Percentiles rank a stretch among this genome's conserved stretches.
phyloP scores from a whole-genome alignment of 1,284 basidiomycete species.

The Erythrobasidium hasegawianum region DNA sequence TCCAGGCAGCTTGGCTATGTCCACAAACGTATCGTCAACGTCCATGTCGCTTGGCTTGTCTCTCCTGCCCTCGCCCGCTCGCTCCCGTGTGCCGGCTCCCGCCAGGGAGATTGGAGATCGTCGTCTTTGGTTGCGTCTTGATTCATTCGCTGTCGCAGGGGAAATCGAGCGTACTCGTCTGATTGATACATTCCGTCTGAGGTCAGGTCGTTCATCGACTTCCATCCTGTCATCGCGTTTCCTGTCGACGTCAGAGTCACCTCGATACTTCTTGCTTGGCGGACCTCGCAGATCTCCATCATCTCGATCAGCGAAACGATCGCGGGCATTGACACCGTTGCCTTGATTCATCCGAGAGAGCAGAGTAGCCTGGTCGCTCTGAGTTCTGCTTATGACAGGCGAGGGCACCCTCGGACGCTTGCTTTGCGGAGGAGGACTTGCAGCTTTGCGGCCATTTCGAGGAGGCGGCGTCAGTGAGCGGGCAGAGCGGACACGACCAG shows the following conservation, averaged over 20 bases:
- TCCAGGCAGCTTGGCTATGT: neutral
- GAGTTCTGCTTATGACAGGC: neutral
- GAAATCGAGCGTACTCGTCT: neutral
- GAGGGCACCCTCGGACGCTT: neutral
- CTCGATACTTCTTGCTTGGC: neutral
- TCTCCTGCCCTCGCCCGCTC: neutral
- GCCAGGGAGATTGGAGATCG: neutral
- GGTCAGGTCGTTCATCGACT: neutral
- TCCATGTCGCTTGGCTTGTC: neutral
- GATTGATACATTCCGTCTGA: neutral
- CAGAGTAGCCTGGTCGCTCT: constrained; percentile 8
- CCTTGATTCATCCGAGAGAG: constrained; percentile 11
- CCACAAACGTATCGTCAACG: neutral
- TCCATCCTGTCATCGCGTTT: neutral
- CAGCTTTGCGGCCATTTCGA: neutral
- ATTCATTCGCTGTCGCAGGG: neutral
- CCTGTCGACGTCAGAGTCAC: neutral
- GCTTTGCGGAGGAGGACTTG: neutral
- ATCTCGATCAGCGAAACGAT: neutral
- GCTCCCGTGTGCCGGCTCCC: neutral
- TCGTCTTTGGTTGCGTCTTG: neutral
- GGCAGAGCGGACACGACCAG: neutral
- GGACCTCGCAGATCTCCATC: neutral
- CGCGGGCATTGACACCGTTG: neutral
- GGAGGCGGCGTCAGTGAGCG: constrained; percentile 8